A percentile compares a stretch with the other conserved stretches of the same genome.
Evolutionary conservation across 2,329 filamentous ascomycete species (phyloP).

Genomic region (Phialocephala subalpina): DNA sequence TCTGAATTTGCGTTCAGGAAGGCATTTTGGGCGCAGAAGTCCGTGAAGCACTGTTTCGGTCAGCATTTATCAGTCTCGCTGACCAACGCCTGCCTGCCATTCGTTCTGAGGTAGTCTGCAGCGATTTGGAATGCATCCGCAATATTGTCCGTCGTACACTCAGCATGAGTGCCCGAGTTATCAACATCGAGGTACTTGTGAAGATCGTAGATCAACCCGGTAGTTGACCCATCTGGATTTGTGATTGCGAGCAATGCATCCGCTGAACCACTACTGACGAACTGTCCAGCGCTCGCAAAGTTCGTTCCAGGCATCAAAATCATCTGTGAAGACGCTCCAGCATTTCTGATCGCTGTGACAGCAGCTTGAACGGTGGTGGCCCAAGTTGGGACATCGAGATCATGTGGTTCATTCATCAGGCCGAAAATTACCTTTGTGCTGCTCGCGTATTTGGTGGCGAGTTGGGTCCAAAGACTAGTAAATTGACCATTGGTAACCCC

Average conservation of each 20-base stretch:
- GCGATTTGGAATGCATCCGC: conserved; percentile 53
- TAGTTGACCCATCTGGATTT: conserved; percentile 64
- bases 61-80: conserved; percentile 57
- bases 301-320: conserved; percentile 71
- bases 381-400: conserved; percentile 57
- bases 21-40: conserved; percentile 37
- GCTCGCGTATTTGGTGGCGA: conserved; percentile 64
- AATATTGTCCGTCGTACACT: conserved; percentile 62
- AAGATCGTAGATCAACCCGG: conserved; percentile 62
- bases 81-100: conserved; percentile 55
- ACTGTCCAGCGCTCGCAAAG: conserved; percentile 59
- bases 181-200: conserved; percentile 69
- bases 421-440: conserved; percentile 64
- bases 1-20: conserved; percentile 43
- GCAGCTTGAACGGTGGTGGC: conserved; percentile 65
- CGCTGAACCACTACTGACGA: conserved; percentile 58
- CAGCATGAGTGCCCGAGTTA: conserved; percentile 59
- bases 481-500: conserved; percentile 67
- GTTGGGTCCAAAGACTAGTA: conserved; percentile 62
- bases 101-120: conserved; percentile 54
- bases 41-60: conserved; percentile 30
- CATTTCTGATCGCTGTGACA: conserved; percentile 69
- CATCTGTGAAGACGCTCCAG: conserved; percentile 66
- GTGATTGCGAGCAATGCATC: conserved; percentile 59
- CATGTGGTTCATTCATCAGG: conserved; percentile 68